Percentiles rank a stretch among this genome's conserved stretches.
Evolutionary conservation across 1,284 basidiomycete genomes (phyloP).

Genomic region (Earliella scabrosa): DNA sequence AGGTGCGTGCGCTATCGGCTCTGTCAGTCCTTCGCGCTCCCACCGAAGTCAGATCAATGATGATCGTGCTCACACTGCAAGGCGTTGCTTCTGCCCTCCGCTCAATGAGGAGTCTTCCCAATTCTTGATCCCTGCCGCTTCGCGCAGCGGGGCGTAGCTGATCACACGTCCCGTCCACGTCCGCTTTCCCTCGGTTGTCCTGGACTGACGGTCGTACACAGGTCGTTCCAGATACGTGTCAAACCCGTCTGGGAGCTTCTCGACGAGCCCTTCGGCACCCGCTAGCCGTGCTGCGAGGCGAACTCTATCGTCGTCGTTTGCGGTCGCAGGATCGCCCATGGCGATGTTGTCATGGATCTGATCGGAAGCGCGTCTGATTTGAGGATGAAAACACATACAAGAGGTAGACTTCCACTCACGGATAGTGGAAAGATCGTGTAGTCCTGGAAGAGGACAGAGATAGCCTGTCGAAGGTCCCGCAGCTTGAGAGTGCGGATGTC

Average conservation of each 20-base stretch:
- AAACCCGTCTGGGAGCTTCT: conserved; percentile 65
- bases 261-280: conserved; percentile 67
- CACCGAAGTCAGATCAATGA: too few species aligned
- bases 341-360: conserved; percentile 79
- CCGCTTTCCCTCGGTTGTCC: conserved; percentile 64
- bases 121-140: conserved; percentile 44
- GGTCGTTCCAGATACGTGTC: conserved; percentile 74
- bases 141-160: conserved; percentile 53
- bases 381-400: too few species aligned
- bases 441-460: conserved; percentile 77
- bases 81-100: conserved; percentile 79
- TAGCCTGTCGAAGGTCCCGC: conserved; percentile 61
- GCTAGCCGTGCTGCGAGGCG: conserved; percentile 68
- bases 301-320: conserved; percentile 57
- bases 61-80: conserved; percentile 60
- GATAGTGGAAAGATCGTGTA: conserved; percentile 77
- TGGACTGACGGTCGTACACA: conserved; percentile 66
- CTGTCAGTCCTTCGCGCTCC: too few species aligned
- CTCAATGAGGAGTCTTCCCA: conserved; percentile 52
- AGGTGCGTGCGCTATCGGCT: conserved; percentile 75
- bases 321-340: conserved; percentile 61
- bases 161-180: conserved; percentile 63
- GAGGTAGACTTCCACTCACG: conserved; percentile 40
- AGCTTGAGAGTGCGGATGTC: conserved; percentile 66
- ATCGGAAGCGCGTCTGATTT: background rate